Base-by-base conservation (phyloP, 2,329 filamentous ascomycete genomes). In the Dryadomyces sulphureus region DNA sequence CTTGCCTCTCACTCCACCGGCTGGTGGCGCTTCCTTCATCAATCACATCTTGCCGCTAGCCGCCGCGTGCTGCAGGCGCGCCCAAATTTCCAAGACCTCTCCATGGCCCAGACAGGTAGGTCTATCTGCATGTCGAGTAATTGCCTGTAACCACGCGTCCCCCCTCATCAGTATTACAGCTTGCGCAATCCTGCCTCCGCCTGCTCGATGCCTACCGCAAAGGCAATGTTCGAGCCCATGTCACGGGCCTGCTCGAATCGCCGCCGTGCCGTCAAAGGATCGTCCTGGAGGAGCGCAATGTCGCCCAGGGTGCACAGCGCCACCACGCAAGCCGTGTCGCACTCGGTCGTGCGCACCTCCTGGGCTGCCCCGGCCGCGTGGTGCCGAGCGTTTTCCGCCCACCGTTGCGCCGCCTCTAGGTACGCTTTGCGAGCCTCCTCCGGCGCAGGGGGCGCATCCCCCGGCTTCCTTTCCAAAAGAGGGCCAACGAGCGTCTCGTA, bases 231-330 rank as follows among this genome's bases (percentile, higher is more conserved):
- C 53, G 65, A 67, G 50, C 75, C 73, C 59, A 90, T 60, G 19
- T 69, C 69, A 45, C 76, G 71, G 9, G 84, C 81, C 58, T 93
- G 75, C 45, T 71, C 65, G 57, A 84, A 94, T 57, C 74, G 75
- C 54, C 69, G 70, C 55, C 72, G 71, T 2, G 90, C 88, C 53
- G 83, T 72, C 4, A 66, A 65, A 1, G 69, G 56, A 54, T 84
- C 73, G 1, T 82, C 81, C 49, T 79, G 64, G 73, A 92, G 80
- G 53, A 84, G 78, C 1, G 84, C 81, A 54, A 95, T 81, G 55
- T 93, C 84, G 21, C 80, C 90, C 45, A 94, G 73, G 58, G 93
- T 94, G 61, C 86, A 84, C n/a, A 84, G 78, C 7, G 89, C 84
- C 6, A 82, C 83, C 2, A 82, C 83, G 57, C 89, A 95, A 1